Evolutionary conservation across 2,329 filamentous ascomycete genomes (phyloP).

Genomic region (Aulographum hederae): DNA sequence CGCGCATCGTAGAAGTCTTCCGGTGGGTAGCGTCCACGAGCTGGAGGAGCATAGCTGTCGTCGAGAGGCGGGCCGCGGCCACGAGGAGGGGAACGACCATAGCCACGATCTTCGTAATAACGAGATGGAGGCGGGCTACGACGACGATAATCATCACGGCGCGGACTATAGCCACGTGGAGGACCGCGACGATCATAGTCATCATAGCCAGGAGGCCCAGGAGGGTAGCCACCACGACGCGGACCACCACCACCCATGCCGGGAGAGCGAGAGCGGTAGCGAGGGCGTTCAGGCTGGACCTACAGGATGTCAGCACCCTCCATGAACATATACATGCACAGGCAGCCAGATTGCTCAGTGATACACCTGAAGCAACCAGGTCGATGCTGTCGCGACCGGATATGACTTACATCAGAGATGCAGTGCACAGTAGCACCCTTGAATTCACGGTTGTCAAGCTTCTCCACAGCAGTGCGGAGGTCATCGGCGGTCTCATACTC

Average conservation of each 20-base stretch:
- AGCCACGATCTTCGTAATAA: conserved; percentile 65
- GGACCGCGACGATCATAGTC: conserved; percentile 71
- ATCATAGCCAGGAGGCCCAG: conserved; percentile 47
- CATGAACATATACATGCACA: too few species aligned
- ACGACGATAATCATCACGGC: conserved; percentile 71
- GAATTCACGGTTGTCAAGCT: conserved; percentile 83
- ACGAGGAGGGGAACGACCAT: conserved; percentile 57
- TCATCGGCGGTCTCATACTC: conserved; percentile 92
- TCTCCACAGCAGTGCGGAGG: conserved; percentile 79
- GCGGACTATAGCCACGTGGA: conserved; percentile 68
- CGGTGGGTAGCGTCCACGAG: conserved; percentile 42
- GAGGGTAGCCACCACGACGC: conserved; percentile 44
- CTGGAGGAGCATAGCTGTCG: conserved; percentile 46
- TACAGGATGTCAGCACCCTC: too few species aligned
- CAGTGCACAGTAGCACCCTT: conserved; percentile 79
- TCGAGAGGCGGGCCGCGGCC: conserved; percentile 48
- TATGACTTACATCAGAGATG: conserved; percentile 59
- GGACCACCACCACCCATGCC: conserved; percentile 37
- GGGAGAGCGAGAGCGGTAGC: conserved; percentile 61
- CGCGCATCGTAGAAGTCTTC: conserved; percentile 54
- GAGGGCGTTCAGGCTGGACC: conserved; percentile 61
- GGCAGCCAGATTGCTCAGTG: too few species aligned
- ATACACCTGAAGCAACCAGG: too few species aligned
- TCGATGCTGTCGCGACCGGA: too few species aligned
- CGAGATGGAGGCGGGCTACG: conserved; percentile 59